phyloP scores from a whole-genome alignment of 495 filamentous ascomycete species.

The Neurospora terricola region DNA sequence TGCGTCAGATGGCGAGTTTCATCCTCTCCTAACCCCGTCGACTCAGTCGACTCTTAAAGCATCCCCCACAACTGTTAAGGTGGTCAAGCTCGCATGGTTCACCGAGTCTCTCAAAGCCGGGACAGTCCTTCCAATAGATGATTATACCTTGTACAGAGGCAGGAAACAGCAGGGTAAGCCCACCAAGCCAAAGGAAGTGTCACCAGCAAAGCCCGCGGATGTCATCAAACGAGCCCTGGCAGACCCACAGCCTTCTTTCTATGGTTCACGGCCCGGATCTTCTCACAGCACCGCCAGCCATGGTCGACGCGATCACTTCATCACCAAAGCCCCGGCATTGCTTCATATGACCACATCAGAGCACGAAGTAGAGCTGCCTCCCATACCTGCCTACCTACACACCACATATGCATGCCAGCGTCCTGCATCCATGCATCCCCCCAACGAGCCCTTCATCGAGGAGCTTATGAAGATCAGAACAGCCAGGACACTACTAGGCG shows the following conservation, averaged over 20 bases:
- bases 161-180: constrained; percentile 18
- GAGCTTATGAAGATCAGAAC: constrained; percentile 66
- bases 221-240: constrained; percentile 24
- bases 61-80: constrained; percentile 38
- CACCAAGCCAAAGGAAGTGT: constrained; percentile 6
- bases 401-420: constrained; percentile 76
- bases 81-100: constrained; percentile 73
- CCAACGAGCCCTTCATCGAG: constrained; percentile 68
- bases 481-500: constrained; percentile 56
- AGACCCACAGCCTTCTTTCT: constrained; percentile 11
- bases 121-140: constrained; percentile 43
- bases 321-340: constrained; percentile 10
- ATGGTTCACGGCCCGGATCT: constrained; percentile 7
- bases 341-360: constrained; percentile 63
- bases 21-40: not conserved
- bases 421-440: constrained; percentile 54
- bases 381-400: constrained; percentile 62
- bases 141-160: constrained; percentile 61
- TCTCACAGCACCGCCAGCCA: constrained; percentile 4
- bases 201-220: constrained; percentile 12
- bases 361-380: constrained; percentile 48
- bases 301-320: constrained; percentile 1
- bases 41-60: not conserved
- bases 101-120: constrained; percentile 47
- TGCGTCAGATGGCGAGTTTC: constrained; percentile 21